Base-by-base conservation (phyloP, 805 yeast species). In the Schwanniomyces vanrijiae region DNA sequence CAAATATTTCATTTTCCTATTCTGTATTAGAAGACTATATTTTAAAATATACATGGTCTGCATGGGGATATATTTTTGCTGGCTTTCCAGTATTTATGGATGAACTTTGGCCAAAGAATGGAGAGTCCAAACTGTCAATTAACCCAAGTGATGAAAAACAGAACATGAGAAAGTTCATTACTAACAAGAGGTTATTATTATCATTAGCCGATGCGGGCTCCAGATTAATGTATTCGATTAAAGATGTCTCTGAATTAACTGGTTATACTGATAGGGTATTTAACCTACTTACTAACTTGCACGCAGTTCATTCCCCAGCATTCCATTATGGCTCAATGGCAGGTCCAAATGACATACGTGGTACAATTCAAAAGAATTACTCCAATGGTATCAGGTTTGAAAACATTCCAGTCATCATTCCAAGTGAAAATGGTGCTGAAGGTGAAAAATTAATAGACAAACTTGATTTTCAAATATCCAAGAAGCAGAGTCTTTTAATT, bases 161-260 rank as follows among this genome's bases (percentile, higher is more conserved):
- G 47, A 84, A 83, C 58, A 89, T 91, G 89, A 84, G 89, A 57
- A 90, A 88, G 55, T 91, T 90, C 56, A 85, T 91, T 57, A 90
- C 89, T 45, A 91, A 91, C 73, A 91, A 91, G 69, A 78, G 98
- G 59, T 76, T 91, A 53, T 85, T 91, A 88, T 77, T 91, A 54
- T 86, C 94, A 3, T 76, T 91, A 62, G 96, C 97, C 4, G 98
- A 91, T 69, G 96, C 98, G 0, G 97, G 97, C 4, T 86, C 95
- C 11, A 77, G 97, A 55, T 77, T 91, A 68, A 90, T 91, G 96
- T 90, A 89, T 65, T 90, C 97, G 2, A 87, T 90, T 55, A 91
- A 91, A 64, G 97, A 90, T 65, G 78, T 91, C 19, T 86, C 94
- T n/a, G 91, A 85, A 63, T 76, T 91, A 45, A 88, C 96, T 1